A percentile compares a stretch with the other conserved stretches of the same genome.
phyloP scores from a whole-genome alignment of 441 rosid genomes.

The Erysimum cheiri region DNA sequence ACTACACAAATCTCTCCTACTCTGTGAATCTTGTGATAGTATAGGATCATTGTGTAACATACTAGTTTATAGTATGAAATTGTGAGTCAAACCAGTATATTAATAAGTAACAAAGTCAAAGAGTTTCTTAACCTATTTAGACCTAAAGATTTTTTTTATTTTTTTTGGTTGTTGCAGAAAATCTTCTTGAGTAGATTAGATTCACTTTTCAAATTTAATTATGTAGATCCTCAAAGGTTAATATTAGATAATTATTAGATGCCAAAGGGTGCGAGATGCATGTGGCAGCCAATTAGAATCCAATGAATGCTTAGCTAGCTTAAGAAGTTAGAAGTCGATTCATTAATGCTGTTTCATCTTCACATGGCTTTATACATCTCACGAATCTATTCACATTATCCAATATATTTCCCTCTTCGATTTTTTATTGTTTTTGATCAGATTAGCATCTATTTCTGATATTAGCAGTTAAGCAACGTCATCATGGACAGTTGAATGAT shows the following conservation, averaged over 20 bases:
- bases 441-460: constrained; percentile 24
- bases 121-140: constrained; percentile 36
- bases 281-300: constrained; percentile 41
- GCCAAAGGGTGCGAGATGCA: constrained; percentile 34
- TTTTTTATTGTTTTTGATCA: neutral
- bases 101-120: constrained; percentile 29
- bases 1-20: neutral
- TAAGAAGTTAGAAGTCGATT: constrained; percentile 30
- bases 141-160: constrained; percentile 8
- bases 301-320: constrained; percentile 28
- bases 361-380: constrained; percentile 45
- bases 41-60: neutral
- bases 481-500: neutral
- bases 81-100: constrained; percentile 3
- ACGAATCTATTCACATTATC: constrained; percentile 45
- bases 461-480: neutral
- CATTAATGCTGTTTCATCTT: constrained; percentile 39
- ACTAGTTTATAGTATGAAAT: neutral
- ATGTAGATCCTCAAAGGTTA: constrained; percentile 24
- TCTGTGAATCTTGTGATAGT: neutral
- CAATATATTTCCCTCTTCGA: constrained; percentile 23
- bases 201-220: neutral
- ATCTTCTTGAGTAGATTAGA: constrained; percentile 28
- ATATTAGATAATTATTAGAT: constrained; percentile 7
- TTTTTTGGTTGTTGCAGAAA: constrained; percentile 4